These are phyloP conservation scores for Boletus subparvulus DNA, from an alignment of 768 basidiomycete species.

Conservation along the genomic window DNA sequence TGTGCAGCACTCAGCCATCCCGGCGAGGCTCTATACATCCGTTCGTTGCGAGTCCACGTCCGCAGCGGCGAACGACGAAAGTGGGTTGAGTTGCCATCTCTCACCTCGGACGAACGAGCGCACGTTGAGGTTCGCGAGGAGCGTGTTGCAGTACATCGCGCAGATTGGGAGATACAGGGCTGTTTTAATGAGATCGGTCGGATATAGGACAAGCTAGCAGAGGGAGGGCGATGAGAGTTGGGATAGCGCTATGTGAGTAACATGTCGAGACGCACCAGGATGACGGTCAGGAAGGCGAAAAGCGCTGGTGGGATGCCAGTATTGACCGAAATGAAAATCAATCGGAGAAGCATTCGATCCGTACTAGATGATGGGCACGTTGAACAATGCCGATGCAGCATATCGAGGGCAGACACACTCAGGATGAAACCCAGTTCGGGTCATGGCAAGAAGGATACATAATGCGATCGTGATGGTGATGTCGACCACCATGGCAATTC, in stretches of 20 bases:
- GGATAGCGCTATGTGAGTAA: no score
- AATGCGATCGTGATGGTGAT: no score
- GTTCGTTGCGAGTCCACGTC: background rate
- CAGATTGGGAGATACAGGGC: constrained; percentile 32
- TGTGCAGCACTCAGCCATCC: no score
- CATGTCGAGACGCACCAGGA: constrained; percentile 14
- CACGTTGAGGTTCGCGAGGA: constrained; percentile 34
- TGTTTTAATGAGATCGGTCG: constrained; percentile 21
- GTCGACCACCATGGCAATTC: no score
- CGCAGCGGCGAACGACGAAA: background rate
- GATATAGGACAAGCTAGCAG: constrained; percentile 22
- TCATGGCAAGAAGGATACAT: no score
- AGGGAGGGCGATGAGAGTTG: background rate
- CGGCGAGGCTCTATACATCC: background rate
- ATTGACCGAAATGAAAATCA: constrained; percentile 28
- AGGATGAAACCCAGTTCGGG: no score
- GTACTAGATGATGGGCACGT: constrained; percentile 14
- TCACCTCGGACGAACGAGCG: constrained; percentile 18
- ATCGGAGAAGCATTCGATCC: constrained; percentile 22
- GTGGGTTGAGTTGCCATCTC: background rate
- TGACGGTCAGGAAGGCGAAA: constrained; percentile 21
- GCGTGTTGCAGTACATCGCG: constrained; percentile 34
- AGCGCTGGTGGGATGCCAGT: constrained; percentile 23
- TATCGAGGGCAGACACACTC: no score
- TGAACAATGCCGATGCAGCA: no score